These are phyloP conservation scores for Pseudisothecium myosuroides DNA, from an alignment of 225 moss, liverwort and hornwort genomes.

Conservation along the genomic window DNA sequence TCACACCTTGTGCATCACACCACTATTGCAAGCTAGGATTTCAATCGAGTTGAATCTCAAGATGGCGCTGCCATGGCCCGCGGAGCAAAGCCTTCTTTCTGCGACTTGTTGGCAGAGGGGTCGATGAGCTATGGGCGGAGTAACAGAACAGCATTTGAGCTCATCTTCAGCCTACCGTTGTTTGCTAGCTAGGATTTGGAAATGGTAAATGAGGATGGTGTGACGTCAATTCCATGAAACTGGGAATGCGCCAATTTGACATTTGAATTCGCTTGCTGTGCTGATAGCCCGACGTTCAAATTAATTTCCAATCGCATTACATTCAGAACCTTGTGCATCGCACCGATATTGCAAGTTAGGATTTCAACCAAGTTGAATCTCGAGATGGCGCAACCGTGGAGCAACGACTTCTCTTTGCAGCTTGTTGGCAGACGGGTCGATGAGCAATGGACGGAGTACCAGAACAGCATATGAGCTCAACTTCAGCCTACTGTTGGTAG, in stretches of 20 bases:
- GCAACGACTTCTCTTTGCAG: neutral
- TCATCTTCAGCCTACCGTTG: neutral
- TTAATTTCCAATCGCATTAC: neutral
- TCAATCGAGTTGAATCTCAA: neutral
- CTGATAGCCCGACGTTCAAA: neutral
- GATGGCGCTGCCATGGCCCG: neutral
- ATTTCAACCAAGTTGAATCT: neutral
- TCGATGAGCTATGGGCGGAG: neutral
- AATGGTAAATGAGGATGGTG: neutral
- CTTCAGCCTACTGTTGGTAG: neutral
- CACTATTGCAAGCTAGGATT: neutral
- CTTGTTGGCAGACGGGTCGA: neutral
- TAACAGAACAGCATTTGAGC: neutral
- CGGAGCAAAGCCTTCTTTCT: slow-evolving; percentile 6
- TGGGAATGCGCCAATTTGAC: neutral
- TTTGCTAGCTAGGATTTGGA: neutral
- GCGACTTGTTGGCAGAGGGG: neutral
- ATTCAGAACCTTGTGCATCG: neutral
- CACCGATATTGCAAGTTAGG: neutral
- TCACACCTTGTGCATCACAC: neutral
- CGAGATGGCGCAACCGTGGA: slow-evolving; percentile 11
- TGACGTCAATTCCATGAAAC: neutral
- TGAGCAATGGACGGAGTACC: slow-evolving; percentile 1
- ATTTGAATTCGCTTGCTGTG: neutral
- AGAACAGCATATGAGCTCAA: neutral